Conservation (phyloP, 2,329 filamentous ascomycete species). For the Trichoderma asperellum region DNA sequence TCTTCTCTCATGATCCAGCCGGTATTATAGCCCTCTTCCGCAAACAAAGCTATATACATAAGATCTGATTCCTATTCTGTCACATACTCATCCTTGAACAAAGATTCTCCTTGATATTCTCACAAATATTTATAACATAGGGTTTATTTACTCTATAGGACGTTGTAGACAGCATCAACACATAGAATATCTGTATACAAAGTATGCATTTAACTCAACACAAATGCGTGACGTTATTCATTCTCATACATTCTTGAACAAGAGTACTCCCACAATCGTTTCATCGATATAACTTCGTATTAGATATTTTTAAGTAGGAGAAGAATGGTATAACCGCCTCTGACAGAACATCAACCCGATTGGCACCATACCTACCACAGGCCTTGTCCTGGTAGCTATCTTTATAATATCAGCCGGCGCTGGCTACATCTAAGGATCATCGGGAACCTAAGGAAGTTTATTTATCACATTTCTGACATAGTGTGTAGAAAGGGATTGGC, state of each 20-base stretch:
- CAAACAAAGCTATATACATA: not conserved
- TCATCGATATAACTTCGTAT: not conserved
- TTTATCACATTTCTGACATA: not conserved
- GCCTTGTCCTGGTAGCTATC: not conserved
- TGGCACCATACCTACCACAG: not conserved
- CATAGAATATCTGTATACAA: not conserved
- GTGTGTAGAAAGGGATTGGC: too few relatives aligned
- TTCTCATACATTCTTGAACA: not conserved
- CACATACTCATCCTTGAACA: not conserved
- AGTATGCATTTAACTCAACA: not conserved
- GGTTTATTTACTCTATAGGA: not conserved
- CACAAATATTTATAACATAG: not conserved
- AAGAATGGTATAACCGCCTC: not conserved
- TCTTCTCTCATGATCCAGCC: not conserved
- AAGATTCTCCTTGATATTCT: not conserved
- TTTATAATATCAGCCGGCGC: not conserved
- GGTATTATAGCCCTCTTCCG: not conserved
- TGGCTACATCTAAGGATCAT: not conserved
- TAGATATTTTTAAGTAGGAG: not conserved
- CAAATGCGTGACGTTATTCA: not conserved
- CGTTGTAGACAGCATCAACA: not conserved
- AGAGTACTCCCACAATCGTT: not conserved
- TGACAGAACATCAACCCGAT: not conserved
- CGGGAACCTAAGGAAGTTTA: not conserved
- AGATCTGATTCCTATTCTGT: not conserved